A percentile compares a stretch with the other conserved stretches of the same genome.
These are phyloP conservation scores for Diaporthe humulicola DNA, from an alignment of 2,329 filamentous ascomycete species.

Conservation along the genomic window DNA sequence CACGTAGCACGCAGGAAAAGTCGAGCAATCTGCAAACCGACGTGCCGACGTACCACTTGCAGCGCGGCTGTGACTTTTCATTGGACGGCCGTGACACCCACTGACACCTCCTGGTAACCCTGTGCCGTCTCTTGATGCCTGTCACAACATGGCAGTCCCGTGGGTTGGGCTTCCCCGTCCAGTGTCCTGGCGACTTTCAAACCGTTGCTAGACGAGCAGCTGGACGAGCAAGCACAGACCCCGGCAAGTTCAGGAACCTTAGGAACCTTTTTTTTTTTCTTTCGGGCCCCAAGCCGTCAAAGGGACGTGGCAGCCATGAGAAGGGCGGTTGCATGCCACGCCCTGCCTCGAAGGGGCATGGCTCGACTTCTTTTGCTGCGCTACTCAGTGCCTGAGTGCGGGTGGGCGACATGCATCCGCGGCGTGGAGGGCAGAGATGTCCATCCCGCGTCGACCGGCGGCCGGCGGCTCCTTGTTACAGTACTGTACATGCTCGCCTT, in stretches of 20 bases:
- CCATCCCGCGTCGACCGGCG: conserved; percentile 26
- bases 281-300: conserved; percentile 3
- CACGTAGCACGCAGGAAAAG: conserved; percentile 40
- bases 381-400: conserved; percentile 31
- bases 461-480: conserved; percentile 6
- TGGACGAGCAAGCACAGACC: conserved; percentile 5
- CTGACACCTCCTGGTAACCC: conserved; percentile 10
- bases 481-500: conserved; percentile 16
- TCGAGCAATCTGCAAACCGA: conserved; percentile 31
- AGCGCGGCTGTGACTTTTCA: conserved; percentile 14
- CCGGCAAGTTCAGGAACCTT: conserved; percentile 24
- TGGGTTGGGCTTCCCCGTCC: neutral
- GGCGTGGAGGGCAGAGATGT: conserved; percentile 19
- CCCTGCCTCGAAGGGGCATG: conserved; percentile 1
- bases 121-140: conserved; percentile 13
- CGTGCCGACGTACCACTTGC: conserved; percentile 31
- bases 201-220: neutral
- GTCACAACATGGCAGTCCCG: conserved; percentile 9
- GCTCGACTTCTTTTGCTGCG: conserved; percentile 7
- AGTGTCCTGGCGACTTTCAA: neutral
- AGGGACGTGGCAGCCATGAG: conserved; percentile 15
- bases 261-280: too few relatives aligned
- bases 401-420: conserved; percentile 30
- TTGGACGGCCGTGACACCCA: conserved; percentile 27
- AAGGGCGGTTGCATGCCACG: conserved; percentile 15